Percentiles rank a stretch among this genome's conserved stretches.
phyloP scores from a whole-genome alignment of 2,329 filamentous ascomycete genomes.

The Neofusicoccum ribis region DNA sequence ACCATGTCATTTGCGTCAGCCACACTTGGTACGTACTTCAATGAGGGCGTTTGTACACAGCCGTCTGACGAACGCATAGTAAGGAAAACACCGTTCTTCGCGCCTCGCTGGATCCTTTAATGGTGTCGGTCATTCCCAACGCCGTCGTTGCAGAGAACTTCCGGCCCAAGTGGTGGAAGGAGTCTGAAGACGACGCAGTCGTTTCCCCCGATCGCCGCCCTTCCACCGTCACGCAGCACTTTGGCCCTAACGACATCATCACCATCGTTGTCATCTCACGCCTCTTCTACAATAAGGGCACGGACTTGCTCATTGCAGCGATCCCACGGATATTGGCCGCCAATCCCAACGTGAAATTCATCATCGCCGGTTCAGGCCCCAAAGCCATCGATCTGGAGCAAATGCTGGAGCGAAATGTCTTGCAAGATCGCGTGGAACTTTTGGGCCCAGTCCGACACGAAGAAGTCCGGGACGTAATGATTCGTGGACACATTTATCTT shows the following conservation, averaged over 20 bases:
- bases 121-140: conserved; percentile 98
- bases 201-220: conserved; percentile 22
- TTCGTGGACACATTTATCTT: conserved; percentile 92
- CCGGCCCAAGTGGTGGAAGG: conserved; percentile 61
- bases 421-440: conserved; percentile 92
- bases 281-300: conserved; percentile 98
- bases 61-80: conserved; percentile 49
- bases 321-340: conserved; percentile 88
- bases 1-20: conserved; percentile 97
- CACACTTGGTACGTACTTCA: conserved; percentile 76
- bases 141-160: conserved; percentile 97
- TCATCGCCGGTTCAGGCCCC: conserved; percentile 92
- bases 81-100: conserved; percentile 97
- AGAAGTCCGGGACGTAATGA: conserved; percentile 96
- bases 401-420: conserved; percentile 92
- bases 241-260: conserved; percentile 82
- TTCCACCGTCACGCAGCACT: conserved; percentile 57
- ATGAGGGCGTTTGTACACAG: neutral
- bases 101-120: conserved; percentile 89
- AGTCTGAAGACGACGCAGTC: conserved; percentile 23
- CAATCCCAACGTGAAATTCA: conserved; percentile 91
- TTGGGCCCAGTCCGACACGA: conserved; percentile 91
- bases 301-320: conserved; percentile 91
- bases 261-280: conserved; percentile 97
- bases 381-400: conserved; percentile 98